Conservation (phyloP, 129 eudicot genomes). For the Erigeron canadensis region DNA sequence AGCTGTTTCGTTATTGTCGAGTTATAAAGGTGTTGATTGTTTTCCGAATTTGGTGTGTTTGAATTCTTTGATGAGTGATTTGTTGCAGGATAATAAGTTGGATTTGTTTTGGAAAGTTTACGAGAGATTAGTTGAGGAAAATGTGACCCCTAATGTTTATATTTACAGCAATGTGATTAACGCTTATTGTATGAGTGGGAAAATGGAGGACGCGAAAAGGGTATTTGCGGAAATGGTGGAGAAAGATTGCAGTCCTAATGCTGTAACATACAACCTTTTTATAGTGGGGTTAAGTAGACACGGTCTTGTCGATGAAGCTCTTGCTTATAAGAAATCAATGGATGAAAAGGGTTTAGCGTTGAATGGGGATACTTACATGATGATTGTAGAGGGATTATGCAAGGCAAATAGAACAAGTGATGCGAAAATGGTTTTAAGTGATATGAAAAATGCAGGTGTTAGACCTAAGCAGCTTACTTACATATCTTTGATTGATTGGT, state of each 20-base stretch:
- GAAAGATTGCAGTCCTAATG: conserved; percentile 26
- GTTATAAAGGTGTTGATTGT: neutral
- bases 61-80: conserved; percentile 36
- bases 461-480: conserved; percentile 20
- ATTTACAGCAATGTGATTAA: conserved; percentile 32
- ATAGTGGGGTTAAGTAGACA: conserved; percentile 29
- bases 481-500: conserved; percentile 16
- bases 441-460: conserved; percentile 32
- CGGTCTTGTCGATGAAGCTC: conserved; percentile 38
- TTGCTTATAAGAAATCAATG: conserved; percentile 31
- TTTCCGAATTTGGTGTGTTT: conserved; percentile 31
- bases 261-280: conserved; percentile 21
- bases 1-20: conserved; percentile 25
- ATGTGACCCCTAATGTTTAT: conserved; percentile 28
- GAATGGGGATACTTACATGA: conserved; percentile 26
- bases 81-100: conserved; percentile 34
- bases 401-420: conserved; percentile 24
- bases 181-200: conserved; percentile 35
- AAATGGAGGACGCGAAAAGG: conserved; percentile 37
- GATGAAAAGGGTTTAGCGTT: conserved; percentile 31
- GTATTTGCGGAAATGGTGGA: conserved; percentile 33
- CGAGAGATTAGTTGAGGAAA: conserved; percentile 21
- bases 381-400: conserved; percentile 35
- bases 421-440: conserved; percentile 33
- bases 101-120: conserved; percentile 43